Percentiles rank a stretch among this genome's conserved stretches.
phyloP scores from a whole-genome alignment of 306 rosid genomes.

The Citrullus colocynthis region DNA sequence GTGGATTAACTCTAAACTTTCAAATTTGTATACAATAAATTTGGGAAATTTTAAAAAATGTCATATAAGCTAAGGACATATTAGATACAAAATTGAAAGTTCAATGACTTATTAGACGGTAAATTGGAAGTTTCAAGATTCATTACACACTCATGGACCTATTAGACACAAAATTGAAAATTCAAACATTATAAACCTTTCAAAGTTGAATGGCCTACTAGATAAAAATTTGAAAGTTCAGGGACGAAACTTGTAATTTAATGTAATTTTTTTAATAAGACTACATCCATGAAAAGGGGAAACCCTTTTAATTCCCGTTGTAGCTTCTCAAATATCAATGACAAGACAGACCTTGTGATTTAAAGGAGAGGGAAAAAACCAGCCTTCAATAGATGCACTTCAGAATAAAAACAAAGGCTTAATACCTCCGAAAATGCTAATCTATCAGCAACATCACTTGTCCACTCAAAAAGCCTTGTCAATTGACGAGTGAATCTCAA shows the following conservation, averaged over 20 bases:
- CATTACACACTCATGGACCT: background rate
- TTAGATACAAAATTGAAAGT: background rate
- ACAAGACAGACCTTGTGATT: background rate
- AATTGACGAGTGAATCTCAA: constrained; percentile 82
- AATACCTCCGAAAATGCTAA: constrained; percentile 91
- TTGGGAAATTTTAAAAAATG: no score
- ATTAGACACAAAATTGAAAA: background rate
- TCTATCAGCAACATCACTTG: constrained; percentile 93
- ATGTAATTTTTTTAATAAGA: background rate
- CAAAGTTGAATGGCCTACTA: background rate
- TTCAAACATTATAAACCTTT: background rate
- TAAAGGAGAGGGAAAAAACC: background rate
- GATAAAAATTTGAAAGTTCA: background rate
- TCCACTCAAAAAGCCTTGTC: constrained; percentile 87
- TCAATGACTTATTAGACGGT: background rate
- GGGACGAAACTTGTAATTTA: background rate
- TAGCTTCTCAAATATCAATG: background rate
- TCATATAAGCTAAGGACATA: background rate
- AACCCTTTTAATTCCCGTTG: background rate
- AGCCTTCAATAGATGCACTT: background rate
- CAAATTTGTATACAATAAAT: no score
- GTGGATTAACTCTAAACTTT: no score
- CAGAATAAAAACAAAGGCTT: background rate
- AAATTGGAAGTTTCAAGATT: no score
- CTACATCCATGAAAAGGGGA: background rate